Conservation (phyloP, 2,329 filamentous ascomycete genomes). For the Clarireedia paspali region DNA sequence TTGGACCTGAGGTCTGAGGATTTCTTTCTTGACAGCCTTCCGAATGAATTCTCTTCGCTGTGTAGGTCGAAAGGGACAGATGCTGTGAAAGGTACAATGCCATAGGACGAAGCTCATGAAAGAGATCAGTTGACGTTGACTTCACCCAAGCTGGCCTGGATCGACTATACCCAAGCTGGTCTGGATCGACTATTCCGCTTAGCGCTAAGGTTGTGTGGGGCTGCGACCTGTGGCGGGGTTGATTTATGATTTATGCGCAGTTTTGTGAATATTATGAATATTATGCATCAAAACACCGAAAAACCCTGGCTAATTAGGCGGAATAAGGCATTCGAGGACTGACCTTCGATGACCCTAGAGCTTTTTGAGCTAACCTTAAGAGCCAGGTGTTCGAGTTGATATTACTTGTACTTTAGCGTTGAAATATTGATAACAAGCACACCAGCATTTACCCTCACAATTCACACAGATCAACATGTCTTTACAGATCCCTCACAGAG, state of each 20-base stretch:
- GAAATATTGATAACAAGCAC: neutral
- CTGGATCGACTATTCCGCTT: neutral
- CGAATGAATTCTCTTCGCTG: too few relatives aligned
- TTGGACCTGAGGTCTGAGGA: too few relatives aligned
- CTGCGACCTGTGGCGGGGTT: too few relatives aligned
- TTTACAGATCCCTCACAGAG: constrained; percentile 37
- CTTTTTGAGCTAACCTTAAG: neutral
- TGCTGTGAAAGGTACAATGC: too few relatives aligned
- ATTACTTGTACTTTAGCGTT: neutral
- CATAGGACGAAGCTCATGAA: too few relatives aligned
- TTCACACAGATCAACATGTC: constrained; percentile 30
- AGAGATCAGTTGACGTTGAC: too few relatives aligned
- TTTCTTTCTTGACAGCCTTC: too few relatives aligned
- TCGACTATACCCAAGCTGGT: neutral
- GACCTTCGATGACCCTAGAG: neutral
- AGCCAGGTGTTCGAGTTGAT: constrained; percentile 5
- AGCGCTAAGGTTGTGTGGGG: too few relatives aligned
- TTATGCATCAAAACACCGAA: neutral
- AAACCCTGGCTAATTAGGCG: neutral
- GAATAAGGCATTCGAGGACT: neutral
- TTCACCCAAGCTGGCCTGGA: too few relatives aligned
- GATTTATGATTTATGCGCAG: neutral
- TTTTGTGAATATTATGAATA: neutral
- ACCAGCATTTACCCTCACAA: neutral
- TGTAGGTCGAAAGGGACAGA: too few relatives aligned